Conservation (phyloP, 306 rosid species). For the Biancaea sappan region DNA sequence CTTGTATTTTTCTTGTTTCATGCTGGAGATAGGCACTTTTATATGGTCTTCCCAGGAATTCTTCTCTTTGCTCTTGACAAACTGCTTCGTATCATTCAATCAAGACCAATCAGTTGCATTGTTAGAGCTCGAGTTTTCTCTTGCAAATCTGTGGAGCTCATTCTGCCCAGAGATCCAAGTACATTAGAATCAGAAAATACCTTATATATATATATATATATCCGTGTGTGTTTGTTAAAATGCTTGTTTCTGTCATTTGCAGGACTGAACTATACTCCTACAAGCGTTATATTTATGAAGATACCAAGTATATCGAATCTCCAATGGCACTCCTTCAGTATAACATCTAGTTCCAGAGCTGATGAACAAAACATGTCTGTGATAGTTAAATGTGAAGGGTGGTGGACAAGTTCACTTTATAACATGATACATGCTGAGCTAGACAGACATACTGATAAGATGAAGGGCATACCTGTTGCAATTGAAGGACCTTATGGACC, state of each 20-base stretch:
- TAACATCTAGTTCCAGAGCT: constrained; percentile 73
- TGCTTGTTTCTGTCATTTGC: constrained; percentile 36
- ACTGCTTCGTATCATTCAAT: constrained; percentile 72
- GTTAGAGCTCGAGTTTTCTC: constrained; percentile 70
- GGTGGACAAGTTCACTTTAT: constrained; percentile 79
- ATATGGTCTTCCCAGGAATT: constrained; percentile 72
- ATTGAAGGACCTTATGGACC: constrained; percentile 97
- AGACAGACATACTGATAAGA: constrained; percentile 44
- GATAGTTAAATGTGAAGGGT: constrained; percentile 71
- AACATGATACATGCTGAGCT: constrained; percentile 57
- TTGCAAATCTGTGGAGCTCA: constrained; percentile 64
- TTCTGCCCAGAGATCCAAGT: constrained; percentile 83
- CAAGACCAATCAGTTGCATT: constrained; percentile 71
- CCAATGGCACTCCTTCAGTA: constrained; percentile 93
- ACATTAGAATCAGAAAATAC: not conserved
- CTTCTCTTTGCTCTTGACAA: constrained; percentile 86
- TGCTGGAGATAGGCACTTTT: constrained; percentile 89
- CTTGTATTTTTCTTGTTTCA: constrained; percentile 88
- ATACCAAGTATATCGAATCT: constrained; percentile 73
- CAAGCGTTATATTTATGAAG: constrained; percentile 83
- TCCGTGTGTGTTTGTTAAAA: too few relatives aligned
- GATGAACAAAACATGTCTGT: constrained; percentile 60
- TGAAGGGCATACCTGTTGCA: constrained; percentile 64
- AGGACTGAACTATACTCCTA: constrained; percentile 78
- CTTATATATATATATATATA: too few relatives aligned